Conservation (phyloP, 176 grass and related monocot genomes). For the Olyra latifolia region DNA sequence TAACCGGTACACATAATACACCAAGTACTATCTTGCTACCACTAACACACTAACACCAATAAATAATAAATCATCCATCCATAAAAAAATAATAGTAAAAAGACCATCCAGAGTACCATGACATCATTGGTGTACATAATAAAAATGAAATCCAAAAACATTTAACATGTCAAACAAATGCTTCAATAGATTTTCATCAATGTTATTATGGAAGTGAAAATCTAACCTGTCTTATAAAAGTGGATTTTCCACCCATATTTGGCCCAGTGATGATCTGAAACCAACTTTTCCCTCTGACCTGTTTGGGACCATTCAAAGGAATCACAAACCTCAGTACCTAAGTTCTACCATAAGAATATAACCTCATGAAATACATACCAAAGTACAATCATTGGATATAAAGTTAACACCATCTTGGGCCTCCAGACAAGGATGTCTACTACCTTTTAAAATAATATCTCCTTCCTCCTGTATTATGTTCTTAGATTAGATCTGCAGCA, state of each 20-base stretch:
- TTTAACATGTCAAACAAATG: slow-evolving; percentile 16
- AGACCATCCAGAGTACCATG: slow-evolving; percentile 16
- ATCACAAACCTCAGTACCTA: slow-evolving; percentile 7
- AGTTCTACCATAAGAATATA: slow-evolving; percentile 6
- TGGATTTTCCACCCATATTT: slow-evolving; percentile 99
- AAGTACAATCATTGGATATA: slow-evolving; percentile 94
- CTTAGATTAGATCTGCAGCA: not conserved
- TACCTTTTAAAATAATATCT: slow-evolving; percentile 91
- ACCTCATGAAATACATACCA: slow-evolving; percentile 51
- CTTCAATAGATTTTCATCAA: not conserved
- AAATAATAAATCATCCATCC: not conserved
- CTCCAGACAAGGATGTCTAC: slow-evolving; percentile 95
- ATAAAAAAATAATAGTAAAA: slow-evolving; percentile 5
- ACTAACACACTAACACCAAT: not conserved
- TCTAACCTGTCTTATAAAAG: slow-evolving; percentile 91
- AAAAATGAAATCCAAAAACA: not conserved
- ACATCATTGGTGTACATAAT: slow-evolving; percentile 11
- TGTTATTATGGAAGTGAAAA: slow-evolving; percentile 24
- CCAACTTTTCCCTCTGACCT: slow-evolving; percentile 95
- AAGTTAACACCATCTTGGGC: slow-evolving; percentile 97
- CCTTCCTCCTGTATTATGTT: slow-evolving; percentile 71
- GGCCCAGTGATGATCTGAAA: slow-evolving; percentile 99
- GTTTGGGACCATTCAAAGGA: slow-evolving; percentile 38
- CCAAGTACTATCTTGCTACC: not conserved
- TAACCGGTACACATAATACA: slow-evolving; percentile 11